A percentile compares a stretch with the other conserved stretches of the same genome.
These are phyloP conservation scores for Rhypophila decipiens DNA, from an alignment of 495 filamentous ascomycete species.

Conservation along the genomic window DNA sequence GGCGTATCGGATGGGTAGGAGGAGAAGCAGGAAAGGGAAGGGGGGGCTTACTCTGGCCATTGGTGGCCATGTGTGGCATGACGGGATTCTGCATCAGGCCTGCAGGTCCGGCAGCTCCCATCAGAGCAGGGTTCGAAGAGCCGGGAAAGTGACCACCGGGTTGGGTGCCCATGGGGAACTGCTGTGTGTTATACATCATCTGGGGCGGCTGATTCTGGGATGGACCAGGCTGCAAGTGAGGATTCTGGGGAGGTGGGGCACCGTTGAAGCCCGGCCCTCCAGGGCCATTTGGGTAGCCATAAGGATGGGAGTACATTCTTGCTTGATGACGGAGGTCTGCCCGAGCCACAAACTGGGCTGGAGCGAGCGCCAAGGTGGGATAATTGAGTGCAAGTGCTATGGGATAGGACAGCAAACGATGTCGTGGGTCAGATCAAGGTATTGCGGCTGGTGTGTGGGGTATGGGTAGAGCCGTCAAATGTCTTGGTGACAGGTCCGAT, in stretches of 20 bases:
- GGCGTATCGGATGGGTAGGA: no score
- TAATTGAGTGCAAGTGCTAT: conserved; percentile 9
- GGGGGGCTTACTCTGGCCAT: conserved; percentile 43
- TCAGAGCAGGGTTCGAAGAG: conserved; percentile 38
- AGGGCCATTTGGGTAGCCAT: conserved; percentile 43
- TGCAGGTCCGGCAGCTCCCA: conserved; percentile 41
- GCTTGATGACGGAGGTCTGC: conserved; percentile 15
- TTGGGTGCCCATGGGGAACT: conserved; percentile 41
- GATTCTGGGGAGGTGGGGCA: conserved; percentile 40
- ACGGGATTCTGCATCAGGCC: conserved; percentile 49
- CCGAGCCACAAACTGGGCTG: conserved; percentile 17
- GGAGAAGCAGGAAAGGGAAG: conserved; percentile 7
- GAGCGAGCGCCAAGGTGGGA: conserved; percentile 9
- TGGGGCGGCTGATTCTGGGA: conserved; percentile 40
- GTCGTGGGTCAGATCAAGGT: conserved; percentile 25
- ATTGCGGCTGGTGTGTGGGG: conserved; percentile 31
- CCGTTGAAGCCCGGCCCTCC: conserved; percentile 41
- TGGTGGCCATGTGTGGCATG: conserved; percentile 46
- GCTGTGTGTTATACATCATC: conserved; percentile 41
- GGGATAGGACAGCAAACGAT: conserved; percentile 20
- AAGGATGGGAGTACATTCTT: conserved; percentile 42
- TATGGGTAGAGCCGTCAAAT: conserved; percentile 14
- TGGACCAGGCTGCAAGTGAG: conserved; percentile 41
- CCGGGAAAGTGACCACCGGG: conserved; percentile 31
- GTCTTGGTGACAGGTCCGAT: not conserved